phyloP scores from a whole-genome alignment of 23 red algal genomes.

The Pyropia haitanensis region DNA sequence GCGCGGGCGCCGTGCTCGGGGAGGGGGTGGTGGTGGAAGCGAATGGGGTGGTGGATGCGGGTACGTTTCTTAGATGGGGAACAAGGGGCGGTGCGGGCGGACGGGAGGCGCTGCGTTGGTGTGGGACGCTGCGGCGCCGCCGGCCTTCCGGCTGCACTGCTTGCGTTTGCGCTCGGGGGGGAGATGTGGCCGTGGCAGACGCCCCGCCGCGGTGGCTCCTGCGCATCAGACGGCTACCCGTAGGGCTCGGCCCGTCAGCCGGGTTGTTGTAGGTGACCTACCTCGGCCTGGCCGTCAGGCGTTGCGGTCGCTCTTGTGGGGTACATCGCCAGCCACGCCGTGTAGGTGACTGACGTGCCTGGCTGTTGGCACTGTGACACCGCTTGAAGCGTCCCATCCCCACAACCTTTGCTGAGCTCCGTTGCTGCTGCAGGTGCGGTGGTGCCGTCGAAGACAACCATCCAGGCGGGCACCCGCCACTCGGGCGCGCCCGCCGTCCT shows the following conservation, averaged over 20 bases:
- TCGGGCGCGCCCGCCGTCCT: slow-evolving; percentile 46
- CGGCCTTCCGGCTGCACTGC: background rate
- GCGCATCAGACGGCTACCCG: too few relatives aligned
- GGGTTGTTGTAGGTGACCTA: too few relatives aligned
- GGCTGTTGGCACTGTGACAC: too few relatives aligned
- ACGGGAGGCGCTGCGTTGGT: slow-evolving; percentile 2
- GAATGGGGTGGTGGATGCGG: slow-evolving; percentile 11
- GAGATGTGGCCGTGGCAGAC: too few relatives aligned
- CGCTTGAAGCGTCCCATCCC: too few relatives aligned
- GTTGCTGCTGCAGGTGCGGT: background rate
- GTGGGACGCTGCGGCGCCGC: background rate
- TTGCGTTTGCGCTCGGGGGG: background rate
- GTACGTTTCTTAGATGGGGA: slow-evolving; percentile 22
- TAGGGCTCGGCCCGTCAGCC: too few relatives aligned
- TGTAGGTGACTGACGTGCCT: too few relatives aligned
- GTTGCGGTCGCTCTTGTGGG: too few relatives aligned
- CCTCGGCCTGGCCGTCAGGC: too few relatives aligned
- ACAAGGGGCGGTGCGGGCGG: slow-evolving; percentile 20
- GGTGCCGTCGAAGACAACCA: slow-evolving; percentile 10
- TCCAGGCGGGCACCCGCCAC: slow-evolving; percentile 3
- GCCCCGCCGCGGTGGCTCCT: too few relatives aligned
- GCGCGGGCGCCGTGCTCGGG: slow-evolving; percentile 48
- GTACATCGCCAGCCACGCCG: too few relatives aligned
- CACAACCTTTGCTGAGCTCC: too few relatives aligned
- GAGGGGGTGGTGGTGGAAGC: slow-evolving; percentile 42